Percentiles rank a stretch among this genome's conserved stretches.
Conservation (phyloP, 1,139 yeast species). For the Lodderomyces margitis region DNA sequence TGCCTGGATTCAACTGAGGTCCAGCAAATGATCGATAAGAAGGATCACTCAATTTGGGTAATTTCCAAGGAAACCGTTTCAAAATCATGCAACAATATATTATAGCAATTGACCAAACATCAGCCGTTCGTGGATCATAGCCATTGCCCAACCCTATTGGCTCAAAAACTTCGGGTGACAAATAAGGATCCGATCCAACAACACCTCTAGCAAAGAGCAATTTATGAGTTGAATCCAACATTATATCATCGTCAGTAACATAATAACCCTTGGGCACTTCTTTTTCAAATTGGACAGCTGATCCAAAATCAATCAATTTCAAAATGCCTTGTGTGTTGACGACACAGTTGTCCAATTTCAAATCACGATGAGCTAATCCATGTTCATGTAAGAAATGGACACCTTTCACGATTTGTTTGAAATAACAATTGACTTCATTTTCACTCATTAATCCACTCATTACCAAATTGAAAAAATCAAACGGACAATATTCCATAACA, state of each 20-base stretch:
- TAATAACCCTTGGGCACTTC: slow-evolving; percentile 25
- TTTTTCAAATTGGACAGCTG: slow-evolving; percentile 62
- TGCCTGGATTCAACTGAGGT: slow-evolving; percentile 11
- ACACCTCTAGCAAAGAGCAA: slow-evolving; percentile 57
- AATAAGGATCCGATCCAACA: slow-evolving; percentile 79
- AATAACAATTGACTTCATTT: slow-evolving; percentile 63
- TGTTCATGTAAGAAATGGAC: slow-evolving; percentile 58
- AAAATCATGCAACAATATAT: slow-evolving; percentile 74
- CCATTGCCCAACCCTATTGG: slow-evolving; percentile 34
- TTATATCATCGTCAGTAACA: slow-evolving; percentile 24
- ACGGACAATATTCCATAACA: slow-evolving; percentile 75
- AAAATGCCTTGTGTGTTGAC: slow-evolving; percentile 59
- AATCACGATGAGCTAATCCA: slow-evolving; percentile 76
- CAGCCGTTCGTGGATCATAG: slow-evolving; percentile 72
- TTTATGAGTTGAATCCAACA: slow-evolving; percentile 22
- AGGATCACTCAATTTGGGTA: slow-evolving; percentile 60
- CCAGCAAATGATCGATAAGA: slow-evolving; percentile 41
- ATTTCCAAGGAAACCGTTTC: slow-evolving; percentile 76
- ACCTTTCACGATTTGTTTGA: slow-evolving; percentile 64
- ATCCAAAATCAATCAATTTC: slow-evolving; percentile 75
- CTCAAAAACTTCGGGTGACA: slow-evolving; percentile 72
- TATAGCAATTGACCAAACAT: slow-evolving; percentile 77
- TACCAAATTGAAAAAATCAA: slow-evolving; percentile 72
- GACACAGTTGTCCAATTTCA: slow-evolving; percentile 76
- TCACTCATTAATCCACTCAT: slow-evolving; percentile 67